A percentile compares a stretch with the other conserved stretches of the same genome.
These are phyloP conservation scores for Penicillium capsulatum DNA, from an alignment of 2,329 filamentous ascomycete species.

Conservation along the genomic window DNA sequence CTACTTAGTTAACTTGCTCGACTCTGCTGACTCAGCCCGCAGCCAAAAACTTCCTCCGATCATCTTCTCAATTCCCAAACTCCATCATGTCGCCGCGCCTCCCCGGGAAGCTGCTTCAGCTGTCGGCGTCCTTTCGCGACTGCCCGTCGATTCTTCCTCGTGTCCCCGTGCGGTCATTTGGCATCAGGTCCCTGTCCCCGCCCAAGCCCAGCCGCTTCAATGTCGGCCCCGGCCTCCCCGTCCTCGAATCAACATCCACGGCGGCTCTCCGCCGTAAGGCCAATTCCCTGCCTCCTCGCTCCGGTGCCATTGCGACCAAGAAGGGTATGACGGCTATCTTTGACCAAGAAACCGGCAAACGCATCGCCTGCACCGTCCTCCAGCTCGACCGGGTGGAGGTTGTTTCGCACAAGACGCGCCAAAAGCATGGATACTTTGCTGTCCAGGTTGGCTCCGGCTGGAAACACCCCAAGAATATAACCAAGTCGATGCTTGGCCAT, in stretches of 20 bases:
- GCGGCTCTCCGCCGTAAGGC: slow-evolving; percentile 59
- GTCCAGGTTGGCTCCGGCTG: slow-evolving; percentile 82
- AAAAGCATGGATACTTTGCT: slow-evolving; percentile 84
- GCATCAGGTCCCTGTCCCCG: slow-evolving; percentile 57
- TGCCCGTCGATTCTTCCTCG: slow-evolving; percentile 23
- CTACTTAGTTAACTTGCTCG: background rate
- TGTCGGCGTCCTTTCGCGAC: slow-evolving; percentile 24
- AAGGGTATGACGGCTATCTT: slow-evolving; percentile 95
- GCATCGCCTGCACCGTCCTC: slow-evolving; percentile 83
- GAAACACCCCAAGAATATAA: slow-evolving; percentile 69
- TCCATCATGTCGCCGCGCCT: slow-evolving; percentile 36
- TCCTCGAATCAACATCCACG: slow-evolving; percentile 53
- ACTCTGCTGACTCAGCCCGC: slow-evolving; percentile 15
- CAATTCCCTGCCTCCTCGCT: slow-evolving; percentile 60
- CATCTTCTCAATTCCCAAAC: slow-evolving; percentile 6
- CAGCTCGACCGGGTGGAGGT: slow-evolving; percentile 93
- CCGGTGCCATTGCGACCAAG: slow-evolving; percentile 81
- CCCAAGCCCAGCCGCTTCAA: slow-evolving; percentile 53
- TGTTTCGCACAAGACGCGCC: slow-evolving; percentile 75
- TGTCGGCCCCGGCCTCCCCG: slow-evolving; percentile 46
- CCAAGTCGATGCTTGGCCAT: slow-evolving; percentile 80
- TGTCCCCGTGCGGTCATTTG: slow-evolving; percentile 39
- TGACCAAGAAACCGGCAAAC: slow-evolving; percentile 67
- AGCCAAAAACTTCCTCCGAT: slow-evolving; percentile 20
- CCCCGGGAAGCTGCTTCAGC: slow-evolving; percentile 29